Conservation (phyloP, 768 basidiomycete species). For the Russula sp. region DNA sequence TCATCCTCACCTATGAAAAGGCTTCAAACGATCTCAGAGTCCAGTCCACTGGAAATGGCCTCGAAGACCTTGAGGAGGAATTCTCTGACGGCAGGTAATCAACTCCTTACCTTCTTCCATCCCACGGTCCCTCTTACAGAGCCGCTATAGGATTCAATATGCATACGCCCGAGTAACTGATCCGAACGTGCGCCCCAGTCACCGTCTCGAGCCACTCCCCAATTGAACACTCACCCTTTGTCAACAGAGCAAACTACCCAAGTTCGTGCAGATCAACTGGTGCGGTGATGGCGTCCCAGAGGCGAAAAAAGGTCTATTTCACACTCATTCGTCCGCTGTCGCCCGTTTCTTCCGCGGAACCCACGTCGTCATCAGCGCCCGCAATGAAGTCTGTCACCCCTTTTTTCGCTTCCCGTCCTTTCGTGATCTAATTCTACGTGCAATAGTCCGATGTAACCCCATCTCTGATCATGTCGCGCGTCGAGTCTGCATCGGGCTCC, state of each 20-base stretch:
- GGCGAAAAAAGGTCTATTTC: conserved; percentile 86
- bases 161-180: conserved; percentile 84
- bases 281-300: conserved; percentile 96
- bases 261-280: conserved; percentile 96
- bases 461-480: conserved; percentile 71
- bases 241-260: conserved; percentile 68
- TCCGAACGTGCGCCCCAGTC: conserved; percentile 55
- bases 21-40: conserved; percentile 84
- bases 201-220: background rate
- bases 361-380: conserved; percentile 81
- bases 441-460: conserved; percentile 77
- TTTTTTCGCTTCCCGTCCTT: background rate
- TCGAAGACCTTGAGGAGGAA: conserved; percentile 89
- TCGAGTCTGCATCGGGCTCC: conserved; percentile 87
- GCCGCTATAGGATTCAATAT: conserved; percentile 73
- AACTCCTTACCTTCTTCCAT: background rate
- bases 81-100: conserved; percentile 88
- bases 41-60: conserved; percentile 74
- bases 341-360: conserved; percentile 74
- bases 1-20: conserved; percentile 72
- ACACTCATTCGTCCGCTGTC: conserved; percentile 78
- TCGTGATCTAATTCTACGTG: background rate
- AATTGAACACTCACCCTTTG: background rate
- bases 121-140: conserved; percentile 15
- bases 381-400: conserved; percentile 61